These are phyloP conservation scores for Trypanosoma rangeli DNA, from an alignment of 208 protist genomes.

Conservation along the genomic window DNA sequence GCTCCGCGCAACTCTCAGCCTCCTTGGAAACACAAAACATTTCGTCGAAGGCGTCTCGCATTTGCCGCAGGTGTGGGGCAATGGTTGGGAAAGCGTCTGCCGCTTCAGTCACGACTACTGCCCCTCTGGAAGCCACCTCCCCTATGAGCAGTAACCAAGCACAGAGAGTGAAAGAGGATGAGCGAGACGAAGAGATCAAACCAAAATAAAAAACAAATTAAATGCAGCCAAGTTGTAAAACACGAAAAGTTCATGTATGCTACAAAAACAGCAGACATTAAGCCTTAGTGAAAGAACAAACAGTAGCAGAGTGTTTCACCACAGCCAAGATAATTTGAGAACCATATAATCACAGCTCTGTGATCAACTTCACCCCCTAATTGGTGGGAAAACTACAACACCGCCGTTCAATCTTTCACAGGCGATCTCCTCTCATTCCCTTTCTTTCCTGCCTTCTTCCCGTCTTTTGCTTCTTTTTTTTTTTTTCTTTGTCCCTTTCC, in stretches of 20 bases:
- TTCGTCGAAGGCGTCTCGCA: slow-evolving; percentile 36
- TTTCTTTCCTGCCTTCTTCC: background rate
- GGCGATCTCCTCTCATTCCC: background rate
- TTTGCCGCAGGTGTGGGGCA: slow-evolving; percentile 23
- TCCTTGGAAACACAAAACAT: slow-evolving; percentile 28
- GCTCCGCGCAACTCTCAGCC: slow-evolving; percentile 23
- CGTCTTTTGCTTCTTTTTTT: background rate
- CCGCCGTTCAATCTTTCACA: background rate
- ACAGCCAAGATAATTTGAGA: too few relatives aligned
- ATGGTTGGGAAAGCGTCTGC: slow-evolving; percentile 13
- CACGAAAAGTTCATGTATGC: too few relatives aligned
- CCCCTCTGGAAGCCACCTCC: background rate
- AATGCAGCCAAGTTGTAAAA: too few relatives aligned
- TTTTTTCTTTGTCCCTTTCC: background rate
- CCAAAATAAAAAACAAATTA: too few relatives aligned
- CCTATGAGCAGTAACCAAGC: background rate
- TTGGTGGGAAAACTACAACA: background rate
- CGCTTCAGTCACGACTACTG: background rate
- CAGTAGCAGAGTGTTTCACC: too few relatives aligned
- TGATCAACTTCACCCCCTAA: background rate
- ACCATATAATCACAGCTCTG: background rate
- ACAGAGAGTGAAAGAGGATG: background rate
- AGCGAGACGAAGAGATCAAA: background rate
- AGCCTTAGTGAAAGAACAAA: too few relatives aligned
- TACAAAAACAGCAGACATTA: too few relatives aligned